Percentiles rank a stretch among this genome's conserved stretches.
These are phyloP conservation scores for Scutellaria minor DNA, from an alignment of 257 asterid genomes.

Conservation along the genomic window DNA sequence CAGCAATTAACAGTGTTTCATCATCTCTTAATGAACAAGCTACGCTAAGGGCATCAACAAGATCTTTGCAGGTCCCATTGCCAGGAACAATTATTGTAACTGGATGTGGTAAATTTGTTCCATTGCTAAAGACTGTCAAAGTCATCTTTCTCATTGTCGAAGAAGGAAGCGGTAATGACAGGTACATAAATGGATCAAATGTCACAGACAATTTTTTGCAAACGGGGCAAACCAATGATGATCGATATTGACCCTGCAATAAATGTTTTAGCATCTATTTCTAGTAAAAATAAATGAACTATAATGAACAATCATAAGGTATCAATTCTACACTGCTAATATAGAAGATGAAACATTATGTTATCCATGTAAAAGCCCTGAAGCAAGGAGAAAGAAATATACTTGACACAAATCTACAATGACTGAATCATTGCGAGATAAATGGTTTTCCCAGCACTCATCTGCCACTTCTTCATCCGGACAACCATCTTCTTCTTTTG, in stretches of 20 bases:
- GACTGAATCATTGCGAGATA: slow-evolving; percentile 67
- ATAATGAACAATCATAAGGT: slow-evolving; percentile 23
- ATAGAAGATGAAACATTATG: slow-evolving; percentile 1
- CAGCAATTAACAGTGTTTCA: slow-evolving; percentile 60
- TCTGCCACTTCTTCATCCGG: slow-evolving; percentile 74
- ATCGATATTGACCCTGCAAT: slow-evolving; percentile 75
- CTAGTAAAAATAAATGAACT: slow-evolving; percentile 21
- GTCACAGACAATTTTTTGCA: slow-evolving; percentile 62
- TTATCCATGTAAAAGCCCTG: slow-evolving; percentile 7
- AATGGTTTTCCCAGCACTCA: slow-evolving; percentile 73
- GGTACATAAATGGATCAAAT: slow-evolving; percentile 76
- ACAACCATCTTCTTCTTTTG: slow-evolving; percentile 55
- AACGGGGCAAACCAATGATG: slow-evolving; percentile 66
- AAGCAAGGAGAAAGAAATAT: slow-evolving; percentile 33
- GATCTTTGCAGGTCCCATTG: slow-evolving; percentile 60
- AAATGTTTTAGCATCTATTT: slow-evolving; percentile 29
- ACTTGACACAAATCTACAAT: slow-evolving; percentile 75
- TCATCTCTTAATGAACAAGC: slow-evolving; percentile 62
- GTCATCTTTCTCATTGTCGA: slow-evolving; percentile 56
- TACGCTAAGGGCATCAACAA: slow-evolving; percentile 49
- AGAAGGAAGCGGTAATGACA: slow-evolving; percentile 74
- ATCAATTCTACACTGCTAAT: neutral
- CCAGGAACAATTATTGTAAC: slow-evolving; percentile 61
- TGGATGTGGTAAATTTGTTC: slow-evolving; percentile 49
- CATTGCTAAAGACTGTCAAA: slow-evolving; percentile 59